phyloP scores from a whole-genome alignment of 371 early-diverging fungal species.

The Dentiscutata heterogama region DNA sequence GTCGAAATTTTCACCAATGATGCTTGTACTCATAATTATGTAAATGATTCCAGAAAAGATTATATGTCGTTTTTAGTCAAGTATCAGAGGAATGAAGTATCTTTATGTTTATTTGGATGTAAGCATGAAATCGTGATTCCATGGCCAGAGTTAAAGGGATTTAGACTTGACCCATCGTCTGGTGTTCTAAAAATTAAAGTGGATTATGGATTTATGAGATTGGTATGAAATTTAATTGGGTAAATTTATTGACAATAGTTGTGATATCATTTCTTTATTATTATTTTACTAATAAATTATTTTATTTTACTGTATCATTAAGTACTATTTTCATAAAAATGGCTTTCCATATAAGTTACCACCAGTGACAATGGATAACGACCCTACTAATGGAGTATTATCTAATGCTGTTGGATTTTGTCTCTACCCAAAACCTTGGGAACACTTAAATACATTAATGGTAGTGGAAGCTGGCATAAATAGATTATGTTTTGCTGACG shows the following conservation, averaged over 20 bases:
- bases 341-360: not conserved
- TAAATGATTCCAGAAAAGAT: not conserved
- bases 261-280: not conserved
- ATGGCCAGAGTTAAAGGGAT: not conserved
- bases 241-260: not conserved
- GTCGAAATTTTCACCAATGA: too few relatives aligned
- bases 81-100: not conserved
- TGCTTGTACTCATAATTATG: too few relatives aligned
- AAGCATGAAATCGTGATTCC: not conserved
- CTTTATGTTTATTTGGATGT: not conserved
- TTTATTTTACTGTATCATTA: not conserved
- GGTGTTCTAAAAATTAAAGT: not conserved
- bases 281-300: not conserved
- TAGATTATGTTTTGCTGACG: not conserved
- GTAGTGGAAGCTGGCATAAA: not conserved
- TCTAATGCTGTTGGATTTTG: not conserved
- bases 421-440: not conserved
- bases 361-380: not conserved
- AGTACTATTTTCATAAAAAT: not conserved
- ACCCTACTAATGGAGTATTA: not conserved
- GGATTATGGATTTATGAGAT: not conserved
- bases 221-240: not conserved
- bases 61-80: not conserved
- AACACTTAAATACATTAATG: not conserved
- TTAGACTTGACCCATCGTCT: not conserved